Evolutionary conservation across 495 filamentous ascomycete species (phyloP).

Genomic region (Penicillium bialowiezense): DNA sequence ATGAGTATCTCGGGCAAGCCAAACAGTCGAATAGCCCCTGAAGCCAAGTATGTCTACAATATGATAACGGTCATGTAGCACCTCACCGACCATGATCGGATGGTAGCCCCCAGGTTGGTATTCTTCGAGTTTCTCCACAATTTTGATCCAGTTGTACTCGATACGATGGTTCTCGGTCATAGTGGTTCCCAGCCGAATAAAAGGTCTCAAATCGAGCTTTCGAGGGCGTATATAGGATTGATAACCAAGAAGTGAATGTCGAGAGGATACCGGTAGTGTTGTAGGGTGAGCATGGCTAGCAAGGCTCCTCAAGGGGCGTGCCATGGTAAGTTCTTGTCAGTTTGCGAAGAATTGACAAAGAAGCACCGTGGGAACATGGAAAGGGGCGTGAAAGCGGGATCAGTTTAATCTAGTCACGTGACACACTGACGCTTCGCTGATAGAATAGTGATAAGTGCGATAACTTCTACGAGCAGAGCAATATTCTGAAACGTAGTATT

Average conservation of each 20-base stretch:
- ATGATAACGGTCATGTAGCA: conserved; percentile 36
- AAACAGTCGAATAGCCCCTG: conserved; percentile 52
- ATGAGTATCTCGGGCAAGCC: conserved; percentile 48
- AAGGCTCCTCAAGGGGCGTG: background rate
- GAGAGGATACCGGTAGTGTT: too few relatives aligned
- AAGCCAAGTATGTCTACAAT: conserved; percentile 55
- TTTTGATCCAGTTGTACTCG: conserved; percentile 35
- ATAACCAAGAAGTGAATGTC: background rate
- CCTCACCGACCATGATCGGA: conserved; percentile 46
- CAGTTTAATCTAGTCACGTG: too few relatives aligned
- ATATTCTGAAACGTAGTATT: too few relatives aligned
- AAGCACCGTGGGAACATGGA: too few relatives aligned
- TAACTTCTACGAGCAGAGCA: too few relatives aligned
- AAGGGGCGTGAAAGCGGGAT: too few relatives aligned
- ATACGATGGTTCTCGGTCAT: background rate
- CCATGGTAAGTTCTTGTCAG: background rate
- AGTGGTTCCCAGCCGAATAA: conserved; percentile 1
- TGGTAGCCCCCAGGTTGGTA: conserved; percentile 41
- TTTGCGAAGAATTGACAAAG: too few relatives aligned
- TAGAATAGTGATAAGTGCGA: too few relatives aligned
- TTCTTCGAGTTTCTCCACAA: conserved; percentile 29
- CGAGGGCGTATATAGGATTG: background rate
- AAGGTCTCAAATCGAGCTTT: background rate
- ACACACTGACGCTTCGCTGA: too few relatives aligned
- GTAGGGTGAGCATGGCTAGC: background rate